Base-by-base conservation (phyloP, 495 filamentous ascomycete genomes). In the Aspergillus panamensis region DNA sequence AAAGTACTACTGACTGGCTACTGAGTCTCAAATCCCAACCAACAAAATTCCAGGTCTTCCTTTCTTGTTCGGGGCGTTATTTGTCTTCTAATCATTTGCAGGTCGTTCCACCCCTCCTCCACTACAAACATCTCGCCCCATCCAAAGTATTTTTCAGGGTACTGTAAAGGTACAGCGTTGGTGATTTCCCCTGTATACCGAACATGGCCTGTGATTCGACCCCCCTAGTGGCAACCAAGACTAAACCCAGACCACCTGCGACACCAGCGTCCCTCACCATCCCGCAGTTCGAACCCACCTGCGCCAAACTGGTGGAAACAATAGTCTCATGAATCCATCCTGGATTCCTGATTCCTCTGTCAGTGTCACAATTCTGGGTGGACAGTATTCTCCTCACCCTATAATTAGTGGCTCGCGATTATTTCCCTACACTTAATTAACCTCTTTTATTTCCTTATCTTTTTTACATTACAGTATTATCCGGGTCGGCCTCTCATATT, bases 291-390 rank as follows among this genome's bases (percentile, higher is more conserved):
- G 42, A 62, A 53, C 37, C 53, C 52, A 59, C 57, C 47, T 32
- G 56, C 63, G 56, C 57, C 53, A 62, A 57, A 62, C 60, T 55
- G 51, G 59, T 61, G 58, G 56, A 65, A 58, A 63, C 55, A 65
- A 62, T 62, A 62, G 57, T 60, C 57, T 39, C 48, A 53, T 54
- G 55, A 53, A 54, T 51, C 44, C 45, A 61, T 25, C 42, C n/a
- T n/a, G n/a, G n/a, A n/a, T n/a, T n/a, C n/a, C n/a, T n/a, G n/a
- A n/a, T n/a, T n/a, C n/a, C n/a, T 53, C 42, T 59, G 51, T 55
- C 58, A 60, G 44, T 39, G 35, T n/a, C 8, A n/a, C 35, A 39
- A 3, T 37, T 37, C 8, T 39, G 35, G 14, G 10, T 30, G 29
- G 16, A 13, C 6, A 25, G 10, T 30, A 16, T 35, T 19, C 17